These are phyloP conservation scores for Salpingoeca rosetta DNA, from an alignment of 78 protist genomes.

Conservation along the genomic window DNA sequence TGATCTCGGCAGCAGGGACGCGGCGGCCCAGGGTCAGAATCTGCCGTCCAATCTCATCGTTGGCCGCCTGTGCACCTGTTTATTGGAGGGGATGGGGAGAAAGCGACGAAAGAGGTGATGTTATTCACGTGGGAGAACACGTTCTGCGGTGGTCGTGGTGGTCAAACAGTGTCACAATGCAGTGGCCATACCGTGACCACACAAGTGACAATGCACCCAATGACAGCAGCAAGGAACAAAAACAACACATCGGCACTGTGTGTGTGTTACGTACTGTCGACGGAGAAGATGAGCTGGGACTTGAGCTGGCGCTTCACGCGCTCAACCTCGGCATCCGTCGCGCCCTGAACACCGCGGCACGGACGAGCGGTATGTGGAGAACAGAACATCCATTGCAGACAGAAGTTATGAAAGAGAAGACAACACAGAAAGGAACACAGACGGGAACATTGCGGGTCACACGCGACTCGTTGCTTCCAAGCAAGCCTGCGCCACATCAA, in stretches of 20 bases:
- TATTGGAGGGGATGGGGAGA: too few relatives aligned
- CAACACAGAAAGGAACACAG: not conserved
- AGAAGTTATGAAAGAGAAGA: not conserved
- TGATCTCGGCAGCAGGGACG: slow-evolving; percentile 38
- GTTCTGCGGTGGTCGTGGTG: too few relatives aligned
- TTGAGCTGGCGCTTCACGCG: slow-evolving; percentile 66
- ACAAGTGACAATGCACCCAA: too few relatives aligned
- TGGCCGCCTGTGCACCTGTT: slow-evolving; percentile 20
- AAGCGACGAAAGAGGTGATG: too few relatives aligned
- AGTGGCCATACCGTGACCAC: too few relatives aligned
- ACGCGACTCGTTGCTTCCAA: not conserved
- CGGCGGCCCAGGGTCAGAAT: slow-evolving; percentile 76
- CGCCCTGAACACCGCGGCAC: too few relatives aligned
- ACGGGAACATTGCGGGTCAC: not conserved
- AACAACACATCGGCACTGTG: too few relatives aligned
- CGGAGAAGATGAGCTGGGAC: slow-evolving; percentile 31
- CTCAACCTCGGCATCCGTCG: slow-evolving; percentile 41
- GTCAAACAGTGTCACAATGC: too few relatives aligned
- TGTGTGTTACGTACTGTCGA: slow-evolving; percentile 72
- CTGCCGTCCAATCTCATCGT: slow-evolving; percentile 86
- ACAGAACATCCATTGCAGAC: not conserved
- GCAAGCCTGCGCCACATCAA: not conserved
- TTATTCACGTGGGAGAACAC: too few relatives aligned
- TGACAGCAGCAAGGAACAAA: too few relatives aligned
- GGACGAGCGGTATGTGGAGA: not conserved